Base-by-base conservation (phyloP, 192 early-diverging fungal species). In the Mortierella claussenii region DNA sequence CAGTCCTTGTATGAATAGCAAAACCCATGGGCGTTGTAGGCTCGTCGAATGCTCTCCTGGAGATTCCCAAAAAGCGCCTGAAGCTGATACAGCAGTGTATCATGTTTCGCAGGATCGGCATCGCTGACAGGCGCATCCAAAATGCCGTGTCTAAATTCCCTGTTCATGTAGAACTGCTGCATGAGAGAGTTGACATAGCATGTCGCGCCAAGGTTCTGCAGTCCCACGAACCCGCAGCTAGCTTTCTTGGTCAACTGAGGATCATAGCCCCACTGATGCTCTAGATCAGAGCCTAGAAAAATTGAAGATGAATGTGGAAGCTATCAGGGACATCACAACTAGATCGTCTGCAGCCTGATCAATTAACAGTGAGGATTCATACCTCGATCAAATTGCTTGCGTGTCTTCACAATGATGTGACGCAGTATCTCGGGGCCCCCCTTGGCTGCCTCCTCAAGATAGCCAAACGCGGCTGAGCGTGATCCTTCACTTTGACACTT, bases 121-220 rank as follows among this genome's bases (percentile, higher is more conserved):
- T 65, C 83, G 3, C 26, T 56, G 0, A 54, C 23, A 27, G 79
- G 71, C 3, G 84, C 83, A 23, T 82, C 50, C 7, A 87, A 60
- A n/a, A 87, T 83, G 4, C 78, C 76, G 18, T 55, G 20, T 24
- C 86, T 65, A 57, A 87, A 87, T 13, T 50, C 70, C 49, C 71
- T 69, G 51, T 81, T 83, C 83, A 87, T 87, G 40, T 75, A 89
- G 36, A 89, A 80, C 79, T 90, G 89, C 54, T 89, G 88, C 47
- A 88, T 40, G 26, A 83, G 68, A 0, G 88, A 83, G 68, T 87
- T 88, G 27, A 87, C 83, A 67, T 89, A 89, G 63, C 88, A 89
- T 18, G 88, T 89, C 13, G 89, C 87, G 12, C 88, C 88, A n/a
- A 84, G 48, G 46, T 89, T 89, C 60, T 76, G 60, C 40, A 89